Percentiles rank a stretch among this genome's conserved stretches.
Conservation (phyloP, 768 basidiomycete species). For the Tulasnella calospora region DNA sequence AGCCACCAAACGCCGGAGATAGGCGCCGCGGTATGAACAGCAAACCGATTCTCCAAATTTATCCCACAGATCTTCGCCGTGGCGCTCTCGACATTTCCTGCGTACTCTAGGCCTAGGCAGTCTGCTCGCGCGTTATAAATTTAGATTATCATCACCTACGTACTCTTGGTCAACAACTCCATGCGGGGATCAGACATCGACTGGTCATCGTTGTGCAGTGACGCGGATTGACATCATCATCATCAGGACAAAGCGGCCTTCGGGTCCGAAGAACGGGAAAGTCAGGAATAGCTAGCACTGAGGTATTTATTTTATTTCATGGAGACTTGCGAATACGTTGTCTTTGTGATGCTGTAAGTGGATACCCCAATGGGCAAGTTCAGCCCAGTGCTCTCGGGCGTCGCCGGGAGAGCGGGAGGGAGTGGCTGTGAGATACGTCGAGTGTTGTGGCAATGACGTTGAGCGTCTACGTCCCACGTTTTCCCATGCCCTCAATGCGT, state of each 20-base stretch:
- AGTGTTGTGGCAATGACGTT: not conserved
- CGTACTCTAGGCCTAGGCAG: not conserved
- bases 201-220: not conserved
- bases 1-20: not conserved
- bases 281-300: not conserved
- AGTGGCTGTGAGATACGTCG: not conserved
- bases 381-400: not conserved
- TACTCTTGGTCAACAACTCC: too few species aligned
- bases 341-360: not conserved
- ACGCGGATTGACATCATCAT: constrained; percentile 7
- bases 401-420: not conserved
- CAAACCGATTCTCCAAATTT: not conserved
- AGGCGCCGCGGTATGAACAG: not conserved
- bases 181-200: not conserved
- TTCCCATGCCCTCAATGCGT: not conserved
- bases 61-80: not conserved
- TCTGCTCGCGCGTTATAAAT: too few species aligned
- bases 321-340: not conserved
- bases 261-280: not conserved
- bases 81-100: not conserved
- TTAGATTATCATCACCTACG: too few species aligned
- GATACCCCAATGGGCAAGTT: constrained; percentile 5
- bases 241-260: not conserved
- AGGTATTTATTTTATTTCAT: not conserved
- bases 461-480: not conserved